Base-by-base conservation (phyloP, 2,329 filamentous ascomycete genomes). In the Orbilia brochopaga region DNA sequence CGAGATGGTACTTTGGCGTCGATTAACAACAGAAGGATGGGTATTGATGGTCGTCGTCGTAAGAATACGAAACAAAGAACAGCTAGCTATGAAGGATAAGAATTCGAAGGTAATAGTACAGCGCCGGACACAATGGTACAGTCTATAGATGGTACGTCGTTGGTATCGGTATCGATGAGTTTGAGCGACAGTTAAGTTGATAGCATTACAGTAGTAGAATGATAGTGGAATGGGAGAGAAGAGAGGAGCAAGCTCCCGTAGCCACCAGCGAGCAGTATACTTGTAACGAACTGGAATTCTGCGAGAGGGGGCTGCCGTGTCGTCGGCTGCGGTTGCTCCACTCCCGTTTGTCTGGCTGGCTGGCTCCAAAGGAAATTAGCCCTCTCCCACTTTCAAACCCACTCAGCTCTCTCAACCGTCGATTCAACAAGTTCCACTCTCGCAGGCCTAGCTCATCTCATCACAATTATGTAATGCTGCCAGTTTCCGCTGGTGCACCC, bases 91-190 rank as follows among this genome's bases (percentile, higher is more conserved):
- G n/a, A n/a, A n/a, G n/a, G 27, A 8, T 8, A 32, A 32, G 27
- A 32, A 32, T 32, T 3, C 27, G 27, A 32, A 42, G 37, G n/a
- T n/a, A n/a, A n/a, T n/a, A n/a, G n/a, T n/a, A n/a, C n/a, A n/a
- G n/a, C n/a, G n/a, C n/a, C n/a, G n/a, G n/a, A 42, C 37, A 42
- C 37, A 42, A 42, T 42, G 11, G 37, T 42, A 42, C 37, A 42
- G 37, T 42, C 37, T 42, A 42, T 42, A 42, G 37, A 42, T 42
- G 37, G n/a, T 42, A 2, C 37, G 37, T 2, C 2, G 37, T 15
- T 42, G 37, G 37, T 37, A 6, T 6, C n/a, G 37, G 2, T 2
- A 42, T 42, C 37, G n/a, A 37, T 6, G 6, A 37, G 13, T 6
- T 37, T 15, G 37, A 15, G 13, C 11, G n/a, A 17, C 15, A 13